A percentile compares a stretch with the other conserved stretches of the same genome.
phyloP scores from a whole-genome alignment of 106 monocot genomes.

The Gastrodia elata region DNA sequence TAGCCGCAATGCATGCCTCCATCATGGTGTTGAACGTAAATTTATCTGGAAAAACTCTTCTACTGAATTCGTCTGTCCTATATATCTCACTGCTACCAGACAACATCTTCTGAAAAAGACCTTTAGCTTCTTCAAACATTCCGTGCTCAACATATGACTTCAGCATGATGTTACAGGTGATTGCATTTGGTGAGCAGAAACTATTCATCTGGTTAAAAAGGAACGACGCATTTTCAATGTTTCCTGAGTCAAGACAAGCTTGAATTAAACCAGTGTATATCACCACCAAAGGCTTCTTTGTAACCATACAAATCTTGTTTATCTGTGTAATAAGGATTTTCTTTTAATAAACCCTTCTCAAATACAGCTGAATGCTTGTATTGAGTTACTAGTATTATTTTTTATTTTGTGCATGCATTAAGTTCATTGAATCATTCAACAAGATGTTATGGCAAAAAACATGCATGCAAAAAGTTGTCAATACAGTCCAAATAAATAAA shows the following conservation, averaged over 20 bases:
- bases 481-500: no score
- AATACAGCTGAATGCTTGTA: not conserved
- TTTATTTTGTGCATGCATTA: not conserved
- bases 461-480: no score
- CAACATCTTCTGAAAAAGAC: conserved; percentile 60
- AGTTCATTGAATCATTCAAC: not conserved
- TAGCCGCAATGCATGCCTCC: conserved; percentile 43
- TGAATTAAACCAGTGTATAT: conserved; percentile 96
- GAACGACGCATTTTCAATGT: conserved; percentile 61
- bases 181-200: conserved; percentile 67
- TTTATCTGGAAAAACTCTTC: conserved; percentile 63
- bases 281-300: conserved; percentile 94
- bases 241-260: conserved; percentile 74
- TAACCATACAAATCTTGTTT: conserved; percentile 90
- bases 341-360: not conserved
- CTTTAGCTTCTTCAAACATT: conserved; percentile 61
- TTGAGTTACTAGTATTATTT: not conserved
- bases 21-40: conserved; percentile 93
- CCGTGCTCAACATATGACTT: conserved; percentile 67
- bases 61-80: conserved; percentile 26
- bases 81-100: conserved; percentile 29
- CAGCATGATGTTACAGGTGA: conserved; percentile 90
- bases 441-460: not conserved
- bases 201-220: conserved; percentile 84
- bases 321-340: conserved; percentile 40